Evolutionary conservation across 208 protist species (phyloP).

Genomic region (Trypanosoma mega): DNA sequence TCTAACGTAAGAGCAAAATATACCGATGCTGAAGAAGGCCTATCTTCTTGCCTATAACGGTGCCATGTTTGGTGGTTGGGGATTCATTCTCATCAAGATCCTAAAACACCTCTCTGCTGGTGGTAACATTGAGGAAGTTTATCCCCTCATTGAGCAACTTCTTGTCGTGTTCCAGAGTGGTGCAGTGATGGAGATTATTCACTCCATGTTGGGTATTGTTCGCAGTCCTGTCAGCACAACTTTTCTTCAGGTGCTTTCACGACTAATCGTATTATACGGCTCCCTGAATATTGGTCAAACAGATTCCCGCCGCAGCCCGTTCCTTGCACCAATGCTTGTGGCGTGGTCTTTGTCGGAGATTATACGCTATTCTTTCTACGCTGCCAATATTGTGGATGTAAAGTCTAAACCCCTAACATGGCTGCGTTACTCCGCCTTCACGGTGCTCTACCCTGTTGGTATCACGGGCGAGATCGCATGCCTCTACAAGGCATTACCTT

Average conservation of each 20-base stretch:
- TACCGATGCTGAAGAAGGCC: slow-evolving; percentile 36
- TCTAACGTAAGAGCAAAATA: background rate
- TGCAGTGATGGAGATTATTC: slow-evolving; percentile 81
- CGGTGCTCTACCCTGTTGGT: slow-evolving; percentile 89
- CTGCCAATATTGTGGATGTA: slow-evolving; percentile 44
- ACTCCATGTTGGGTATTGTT: slow-evolving; percentile 77
- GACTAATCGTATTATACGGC: slow-evolving; percentile 83
- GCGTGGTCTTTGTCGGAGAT: slow-evolving; percentile 87
- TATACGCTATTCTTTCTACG: slow-evolving; percentile 90
- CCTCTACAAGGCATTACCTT: slow-evolving; percentile 73
- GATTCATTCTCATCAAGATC: slow-evolving; percentile 56
- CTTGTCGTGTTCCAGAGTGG: slow-evolving; percentile 84
- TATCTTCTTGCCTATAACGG: slow-evolving; percentile 83
- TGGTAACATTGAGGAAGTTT: slow-evolving; percentile 41
- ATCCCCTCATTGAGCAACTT: slow-evolving; percentile 54
- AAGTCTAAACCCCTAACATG: slow-evolving; percentile 61
- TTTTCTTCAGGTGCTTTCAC: slow-evolving; percentile 83
- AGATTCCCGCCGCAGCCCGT: slow-evolving; percentile 36
- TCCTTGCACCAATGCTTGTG: slow-evolving; percentile 74
- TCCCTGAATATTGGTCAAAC: slow-evolving; percentile 66
- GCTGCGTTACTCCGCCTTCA: slow-evolving; percentile 90
- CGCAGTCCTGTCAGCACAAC: slow-evolving; percentile 76
- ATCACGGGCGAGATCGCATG: slow-evolving; percentile 87
- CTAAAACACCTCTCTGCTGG: slow-evolving; percentile 34
- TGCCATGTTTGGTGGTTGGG: slow-evolving; percentile 72